Conservation (phyloP, 2,329 filamentous ascomycete species). For the Fusarium goolgardi region DNA sequence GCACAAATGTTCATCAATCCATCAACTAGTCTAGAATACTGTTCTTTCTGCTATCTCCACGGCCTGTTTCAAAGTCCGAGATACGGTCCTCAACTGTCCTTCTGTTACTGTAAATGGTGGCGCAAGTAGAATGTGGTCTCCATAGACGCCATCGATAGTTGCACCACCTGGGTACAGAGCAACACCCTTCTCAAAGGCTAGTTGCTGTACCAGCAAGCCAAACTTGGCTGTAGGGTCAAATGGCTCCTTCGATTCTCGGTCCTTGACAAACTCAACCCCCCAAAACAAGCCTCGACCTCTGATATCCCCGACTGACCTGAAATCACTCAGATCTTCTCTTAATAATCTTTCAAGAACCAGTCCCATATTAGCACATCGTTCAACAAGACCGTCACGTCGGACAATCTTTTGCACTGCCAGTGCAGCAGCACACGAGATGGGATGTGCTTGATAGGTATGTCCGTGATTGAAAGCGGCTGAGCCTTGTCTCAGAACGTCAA, state of each 20-base stretch:
- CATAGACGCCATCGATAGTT: conserved; percentile 66
- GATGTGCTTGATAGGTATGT: conserved; percentile 72
- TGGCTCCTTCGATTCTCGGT: conserved; percentile 50
- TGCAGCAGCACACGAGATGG: conserved; percentile 69
- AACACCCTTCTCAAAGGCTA: conserved; percentile 51
- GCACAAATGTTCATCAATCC: no score
- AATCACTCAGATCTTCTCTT: background rate
- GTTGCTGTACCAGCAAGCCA: conserved; percentile 45
- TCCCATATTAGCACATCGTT: conserved; percentile 68
- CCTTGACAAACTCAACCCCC: conserved; percentile 59
- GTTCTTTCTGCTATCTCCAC: conserved; percentile 24
- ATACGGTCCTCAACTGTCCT: conserved; percentile 40
- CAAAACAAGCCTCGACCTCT: conserved; percentile 54
- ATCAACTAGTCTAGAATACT: background rate
- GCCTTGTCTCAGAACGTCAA: conserved; percentile 55
- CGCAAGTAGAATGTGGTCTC: conserved; percentile 75
- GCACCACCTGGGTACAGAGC: conserved; percentile 72
- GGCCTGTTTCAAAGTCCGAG: conserved; percentile 20
- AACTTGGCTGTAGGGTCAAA: conserved; percentile 50
- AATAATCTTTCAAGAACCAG: background rate
- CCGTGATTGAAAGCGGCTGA: conserved; percentile 60
- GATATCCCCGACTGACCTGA: conserved; percentile 10
- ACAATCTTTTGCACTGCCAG: conserved; percentile 72
- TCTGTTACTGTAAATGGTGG: conserved; percentile 73
- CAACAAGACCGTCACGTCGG: conserved; percentile 65